Evolutionary conservation across 2,329 filamentous ascomycete species (phyloP).

Genomic region (Fusarium sp.): DNA sequence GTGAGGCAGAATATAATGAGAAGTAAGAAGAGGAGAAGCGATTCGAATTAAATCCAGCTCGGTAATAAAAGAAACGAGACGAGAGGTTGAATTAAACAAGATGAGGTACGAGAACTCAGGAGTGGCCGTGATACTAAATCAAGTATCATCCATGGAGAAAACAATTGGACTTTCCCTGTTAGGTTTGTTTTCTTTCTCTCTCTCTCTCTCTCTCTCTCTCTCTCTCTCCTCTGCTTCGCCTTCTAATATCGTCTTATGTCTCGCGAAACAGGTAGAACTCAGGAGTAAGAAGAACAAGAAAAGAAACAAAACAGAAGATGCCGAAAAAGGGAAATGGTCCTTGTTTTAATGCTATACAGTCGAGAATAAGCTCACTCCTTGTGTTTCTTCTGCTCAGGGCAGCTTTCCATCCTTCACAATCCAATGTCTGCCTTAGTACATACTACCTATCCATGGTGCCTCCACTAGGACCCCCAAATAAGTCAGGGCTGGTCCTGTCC

Average conservation of each 20-base stretch:
- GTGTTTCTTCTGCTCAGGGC: background rate
- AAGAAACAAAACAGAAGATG: background rate
- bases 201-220: too few species aligned
- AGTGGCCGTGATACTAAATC: constrained; percentile 30
- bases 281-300: background rate
- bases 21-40: background rate
- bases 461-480: background rate
- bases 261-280: constrained; percentile 1
- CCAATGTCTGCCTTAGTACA: background rate
- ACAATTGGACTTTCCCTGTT: constrained; percentile 10
- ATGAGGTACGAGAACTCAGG: constrained; percentile 14
- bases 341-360: constrained; percentile 1
- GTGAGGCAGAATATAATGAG: background rate
- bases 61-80: constrained; percentile 13
- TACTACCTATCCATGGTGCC: background rate
- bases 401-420: background rate
- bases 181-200: background rate
- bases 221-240: background rate
- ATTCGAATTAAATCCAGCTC: constrained; percentile 4
- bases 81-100: constrained; percentile 26
- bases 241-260: constrained; percentile 29
- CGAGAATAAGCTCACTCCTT: constrained; percentile 8
- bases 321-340: background rate
- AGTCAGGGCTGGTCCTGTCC: background rate
- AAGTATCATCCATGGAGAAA: constrained; percentile 13